Percentiles rank a stretch among this genome's conserved stretches.
phyloP scores from a whole-genome alignment of 495 filamentous ascomycete species.

The Daldinia bambusicola region DNA sequence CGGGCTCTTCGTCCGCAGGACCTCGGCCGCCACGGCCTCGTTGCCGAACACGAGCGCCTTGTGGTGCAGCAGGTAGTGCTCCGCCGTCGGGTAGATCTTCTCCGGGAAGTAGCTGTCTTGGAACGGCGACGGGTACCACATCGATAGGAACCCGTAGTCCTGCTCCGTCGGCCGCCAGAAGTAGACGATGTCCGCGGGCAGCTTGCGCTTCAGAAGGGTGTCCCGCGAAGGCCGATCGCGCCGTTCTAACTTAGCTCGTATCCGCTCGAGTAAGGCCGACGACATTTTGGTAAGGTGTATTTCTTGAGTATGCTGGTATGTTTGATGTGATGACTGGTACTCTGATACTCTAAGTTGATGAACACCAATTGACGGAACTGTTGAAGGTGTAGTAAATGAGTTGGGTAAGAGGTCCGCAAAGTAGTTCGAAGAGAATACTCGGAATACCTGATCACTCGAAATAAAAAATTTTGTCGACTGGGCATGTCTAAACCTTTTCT shows the following conservation, averaged over 20 bases:
- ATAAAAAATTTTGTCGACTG: neutral
- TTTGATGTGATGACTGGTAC: too few species aligned
- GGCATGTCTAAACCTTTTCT: neutral
- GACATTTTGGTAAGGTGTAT: too few species aligned
- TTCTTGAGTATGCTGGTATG: too few species aligned
- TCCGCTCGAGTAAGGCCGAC: too few species aligned
- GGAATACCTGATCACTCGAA: neutral
- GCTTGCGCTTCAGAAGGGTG: too few species aligned
- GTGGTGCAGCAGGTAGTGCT: constrained; percentile 5
- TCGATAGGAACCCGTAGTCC: neutral
- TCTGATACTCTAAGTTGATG: too few species aligned
- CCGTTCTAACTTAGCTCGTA: too few species aligned
- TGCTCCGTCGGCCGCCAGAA: neutral
- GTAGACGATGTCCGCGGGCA: neutral
- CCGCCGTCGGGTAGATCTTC: constrained; percentile 2
- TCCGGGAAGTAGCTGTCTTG: neutral
- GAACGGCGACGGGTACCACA: constrained; percentile 6
- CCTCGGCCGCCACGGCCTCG: neutral
- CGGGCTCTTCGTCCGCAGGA: neutral
- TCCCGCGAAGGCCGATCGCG: too few species aligned
- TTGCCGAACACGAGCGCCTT: neutral
- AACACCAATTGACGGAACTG: neutral
- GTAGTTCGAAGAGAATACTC: neutral
- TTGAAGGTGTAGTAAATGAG: neutral
- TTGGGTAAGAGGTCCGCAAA: neutral